phyloP scores from a whole-genome alignment of 805 yeast species.

The Isabelozyma heimii region DNA sequence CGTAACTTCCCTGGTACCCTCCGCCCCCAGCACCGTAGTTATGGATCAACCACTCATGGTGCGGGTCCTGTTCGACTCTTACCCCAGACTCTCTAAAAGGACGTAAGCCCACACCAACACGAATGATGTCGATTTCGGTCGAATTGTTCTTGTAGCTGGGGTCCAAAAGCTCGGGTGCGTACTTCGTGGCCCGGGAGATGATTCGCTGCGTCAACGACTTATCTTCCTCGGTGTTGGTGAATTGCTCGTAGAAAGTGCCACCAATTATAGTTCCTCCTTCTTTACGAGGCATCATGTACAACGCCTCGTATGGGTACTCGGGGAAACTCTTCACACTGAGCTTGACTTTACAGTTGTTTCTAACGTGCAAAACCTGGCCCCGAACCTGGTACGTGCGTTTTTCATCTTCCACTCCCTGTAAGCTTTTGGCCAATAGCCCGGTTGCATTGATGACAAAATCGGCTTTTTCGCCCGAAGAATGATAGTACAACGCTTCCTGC shows the following conservation, averaged over 20 bases:
- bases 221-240: conserved; percentile 27
- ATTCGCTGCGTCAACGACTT: conserved; percentile 47
- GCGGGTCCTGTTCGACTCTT: conserved; percentile 29
- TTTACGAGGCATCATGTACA: conserved; percentile 66
- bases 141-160: conserved; percentile 23
- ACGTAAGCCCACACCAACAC: conserved; percentile 35
- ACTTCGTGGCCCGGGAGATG: conserved; percentile 40
- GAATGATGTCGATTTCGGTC: conserved; percentile 24
- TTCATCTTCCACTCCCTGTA: conserved; percentile 46
- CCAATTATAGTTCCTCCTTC: conserved; percentile 75
- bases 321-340: conserved; percentile 33
- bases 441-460: conserved; percentile 56
- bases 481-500: conserved; percentile 47
- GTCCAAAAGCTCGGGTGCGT: conserved; percentile 38
- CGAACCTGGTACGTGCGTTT: conserved; percentile 47
- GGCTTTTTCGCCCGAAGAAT: conserved; percentile 39
- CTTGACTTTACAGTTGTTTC: conserved; percentile 35
- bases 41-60: conserved; percentile 46
- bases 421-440: conserved; percentile 47
- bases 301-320: conserved; percentile 38
- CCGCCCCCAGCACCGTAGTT: conserved; percentile 75
- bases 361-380: conserved; percentile 57
- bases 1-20: conserved; percentile 74
- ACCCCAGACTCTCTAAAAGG: conserved; percentile 36
- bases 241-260: conserved; percentile 36